Evolutionary conservation across 2,329 filamentous ascomycete genomes (phyloP), one percentile per base, ranked within the genome.

Genomic region (Verticillium tricorpus): DNA sequence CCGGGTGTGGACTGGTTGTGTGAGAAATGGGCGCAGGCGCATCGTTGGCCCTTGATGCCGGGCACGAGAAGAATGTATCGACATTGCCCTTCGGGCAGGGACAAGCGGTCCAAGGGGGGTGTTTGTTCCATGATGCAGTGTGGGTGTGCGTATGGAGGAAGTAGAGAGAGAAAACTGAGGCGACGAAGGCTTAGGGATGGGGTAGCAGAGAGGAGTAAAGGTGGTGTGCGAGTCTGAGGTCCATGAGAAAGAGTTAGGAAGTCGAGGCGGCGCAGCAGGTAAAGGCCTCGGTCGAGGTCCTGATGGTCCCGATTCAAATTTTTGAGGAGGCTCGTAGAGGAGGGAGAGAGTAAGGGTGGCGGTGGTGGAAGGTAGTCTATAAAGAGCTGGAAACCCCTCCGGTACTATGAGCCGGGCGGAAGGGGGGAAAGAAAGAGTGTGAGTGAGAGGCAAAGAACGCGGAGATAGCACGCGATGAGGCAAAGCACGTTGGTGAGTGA

Each of bases 61-160:
- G 84, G 82, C 61, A 82, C 77, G 32, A 84, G 76, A 34, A 87
- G 71, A 64, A 87, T 86, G 67, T 83, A 87, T 63, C 83, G 82
- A 66, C 85, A 87, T 67, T 85, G 82, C 35, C 85, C 85, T 66
- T 80, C 77, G 15, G 85, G 85, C 25, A 87, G 76, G 58, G 76
- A n/a, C 40, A n/a, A 50, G n/a, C 40, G 40, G 40, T 50, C 40
- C 40, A 50, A 9, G 12, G 40, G 19, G 9, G 45, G 45, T 4
- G 45, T 7, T 14, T 52, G 45, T 12, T 52, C 45, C 45, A 52
- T 52, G 19, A 19, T 52, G 19, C 17, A 12, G 28, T 28, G 28
- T 28, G 28, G 28, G 28, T 28, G 28, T 28, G 28, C 6, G 28
- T 28, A 28, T 28, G 28, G 28, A 6, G 28, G 28, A 3, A 19